Percentiles rank a stretch among this genome's conserved stretches.
Conservation (phyloP, 1,139 yeast genomes). For the Pichia norvegensis region DNA sequence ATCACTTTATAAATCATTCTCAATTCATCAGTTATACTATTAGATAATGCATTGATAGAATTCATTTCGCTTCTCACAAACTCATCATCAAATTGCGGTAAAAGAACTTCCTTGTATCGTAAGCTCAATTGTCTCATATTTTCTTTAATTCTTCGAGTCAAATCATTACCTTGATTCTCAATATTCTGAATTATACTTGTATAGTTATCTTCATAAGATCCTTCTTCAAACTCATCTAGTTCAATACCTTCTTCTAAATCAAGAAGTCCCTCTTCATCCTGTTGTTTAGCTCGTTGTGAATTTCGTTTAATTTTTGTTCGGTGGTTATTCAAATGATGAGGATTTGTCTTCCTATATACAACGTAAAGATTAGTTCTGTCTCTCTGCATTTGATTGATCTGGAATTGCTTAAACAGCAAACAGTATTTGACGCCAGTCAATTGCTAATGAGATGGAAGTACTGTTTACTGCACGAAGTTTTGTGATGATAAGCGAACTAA, state of each 20-base stretch:
- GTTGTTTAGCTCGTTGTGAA: slow-evolving; percentile 23
- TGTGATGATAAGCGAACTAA: neutral
- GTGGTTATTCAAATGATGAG: slow-evolving; percentile 34
- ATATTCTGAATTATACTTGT: slow-evolving; percentile 11
- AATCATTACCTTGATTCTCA: slow-evolving; percentile 13
- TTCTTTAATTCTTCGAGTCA: slow-evolving; percentile 8
- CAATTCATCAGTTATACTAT: slow-evolving; percentile 60
- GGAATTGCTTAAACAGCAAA: neutral
- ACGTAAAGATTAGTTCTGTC: slow-evolving; percentile 66
- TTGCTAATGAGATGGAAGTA: neutral
- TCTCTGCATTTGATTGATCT: slow-evolving; percentile 44
- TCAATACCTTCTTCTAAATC: slow-evolving; percentile 31
- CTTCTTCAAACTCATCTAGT: slow-evolving; percentile 35
- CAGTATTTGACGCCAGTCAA: neutral
- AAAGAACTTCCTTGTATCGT: slow-evolving; percentile 70
- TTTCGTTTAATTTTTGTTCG: neutral
- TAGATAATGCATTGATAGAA: slow-evolving; percentile 65
- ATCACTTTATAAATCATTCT: slow-evolving; percentile 73
- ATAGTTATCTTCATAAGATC: slow-evolving; percentile 5
- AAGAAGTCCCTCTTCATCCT: slow-evolving; percentile 48
- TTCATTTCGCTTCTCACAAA: slow-evolving; percentile 14
- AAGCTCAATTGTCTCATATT: slow-evolving; percentile 52
- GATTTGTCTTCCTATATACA: slow-evolving; percentile 66
- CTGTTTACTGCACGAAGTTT: neutral
- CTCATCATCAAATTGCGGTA: slow-evolving; percentile 78